Evolutionary conservation across 768 basidiomycete species (phyloP).

Genomic region (Rhizopogon vinicolor): DNA sequence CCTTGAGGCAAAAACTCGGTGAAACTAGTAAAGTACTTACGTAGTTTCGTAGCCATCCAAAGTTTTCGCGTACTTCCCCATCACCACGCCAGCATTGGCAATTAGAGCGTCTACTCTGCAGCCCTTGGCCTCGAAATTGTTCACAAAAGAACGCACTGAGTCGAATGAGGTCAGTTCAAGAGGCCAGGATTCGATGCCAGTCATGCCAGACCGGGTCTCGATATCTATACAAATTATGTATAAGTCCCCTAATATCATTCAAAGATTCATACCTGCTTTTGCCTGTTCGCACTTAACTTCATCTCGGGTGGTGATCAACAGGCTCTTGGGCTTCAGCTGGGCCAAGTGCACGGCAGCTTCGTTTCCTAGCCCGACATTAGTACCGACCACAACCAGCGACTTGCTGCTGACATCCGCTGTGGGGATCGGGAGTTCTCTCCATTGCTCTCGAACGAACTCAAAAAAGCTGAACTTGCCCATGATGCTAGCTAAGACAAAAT

Average conservation of each 20-base stretch:
- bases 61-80: conserved; percentile 18
- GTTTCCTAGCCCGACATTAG: conserved; percentile 27
- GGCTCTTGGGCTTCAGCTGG: conserved; percentile 17
- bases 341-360: conserved; percentile 23
- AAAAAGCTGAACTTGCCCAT: conserved; percentile 20
- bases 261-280: conserved; percentile 12
- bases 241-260: neutral
- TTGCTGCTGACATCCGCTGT: conserved; percentile 16
- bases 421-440: conserved; percentile 20
- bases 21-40: conserved; percentile 16
- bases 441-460: conserved; percentile 23
- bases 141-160: conserved; percentile 28
- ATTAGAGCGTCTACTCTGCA: conserved; percentile 25
- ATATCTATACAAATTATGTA: conserved; percentile 9
- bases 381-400: conserved; percentile 18
- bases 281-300: conserved; percentile 14
- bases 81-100: conserved; percentile 24
- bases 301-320: conserved; percentile 23
- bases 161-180: conserved; percentile 30
- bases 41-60: conserved; percentile 33
- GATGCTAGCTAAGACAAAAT: neutral
- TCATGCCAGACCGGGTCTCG: conserved; percentile 7
- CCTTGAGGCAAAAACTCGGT: neutral
- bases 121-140: conserved; percentile 21
- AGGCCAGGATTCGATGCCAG: conserved; percentile 23